A percentile compares a stretch with the other conserved stretches of the same genome.
Conservation (phyloP, 345 rosid genomes). For the Stellera chamaejasme region DNA sequence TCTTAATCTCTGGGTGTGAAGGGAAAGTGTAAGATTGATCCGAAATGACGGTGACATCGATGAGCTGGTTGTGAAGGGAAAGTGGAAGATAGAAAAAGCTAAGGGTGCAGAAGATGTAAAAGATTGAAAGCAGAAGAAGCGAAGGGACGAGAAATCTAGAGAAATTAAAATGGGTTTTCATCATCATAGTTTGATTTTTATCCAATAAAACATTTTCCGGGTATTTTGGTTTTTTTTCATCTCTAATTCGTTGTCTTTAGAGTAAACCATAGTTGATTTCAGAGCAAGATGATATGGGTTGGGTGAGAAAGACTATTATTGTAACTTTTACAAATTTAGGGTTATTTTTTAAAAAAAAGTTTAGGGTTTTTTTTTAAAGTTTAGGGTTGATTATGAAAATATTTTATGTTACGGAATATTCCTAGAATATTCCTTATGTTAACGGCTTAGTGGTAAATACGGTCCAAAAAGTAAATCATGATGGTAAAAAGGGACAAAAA, state of each 20-base stretch:
- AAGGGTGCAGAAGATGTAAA: conserved; percentile 20
- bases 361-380: no score
- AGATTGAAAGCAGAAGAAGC: conserved; percentile 16
- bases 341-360: no score
- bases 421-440: no score
- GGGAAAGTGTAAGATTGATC: conserved; percentile 5
- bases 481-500: no score
- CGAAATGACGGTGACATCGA: neutral
- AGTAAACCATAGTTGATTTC: neutral
- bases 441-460: no score
- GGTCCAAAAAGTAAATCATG: no score
- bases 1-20: conserved; percentile 9
- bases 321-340: no score
- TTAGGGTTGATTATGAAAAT: no score
- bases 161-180: conserved; percentile 12
- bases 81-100: conserved; percentile 11
- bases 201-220: conserved; percentile 5
- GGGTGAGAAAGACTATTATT: no score
- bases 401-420: no score
- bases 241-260: neutral
- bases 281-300: no score
- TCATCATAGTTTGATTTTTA: neutral
- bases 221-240: conserved; percentile 14
- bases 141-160: conserved; percentile 15
- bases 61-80: neutral